Percentiles rank a stretch among this genome's conserved stretches.
Conservation (phyloP, 192 early-diverging fungal genomes). For the Nowakowskiella sp. region DNA sequence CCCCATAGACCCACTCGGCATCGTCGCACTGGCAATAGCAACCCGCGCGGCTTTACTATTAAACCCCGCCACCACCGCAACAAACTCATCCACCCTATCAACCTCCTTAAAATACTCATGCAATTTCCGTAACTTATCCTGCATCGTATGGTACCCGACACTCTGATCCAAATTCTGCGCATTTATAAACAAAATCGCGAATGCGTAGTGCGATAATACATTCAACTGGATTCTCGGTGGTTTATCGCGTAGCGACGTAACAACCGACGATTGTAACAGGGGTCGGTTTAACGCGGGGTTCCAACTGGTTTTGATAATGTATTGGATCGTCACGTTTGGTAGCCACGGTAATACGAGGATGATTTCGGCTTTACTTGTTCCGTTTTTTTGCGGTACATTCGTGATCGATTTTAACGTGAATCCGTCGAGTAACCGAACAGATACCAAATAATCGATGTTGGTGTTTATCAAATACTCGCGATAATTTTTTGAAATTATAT, state of each 20-base stretch:
- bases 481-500: slow-evolving; percentile 37
- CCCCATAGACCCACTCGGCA: too few species aligned
- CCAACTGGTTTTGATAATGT: slow-evolving; percentile 35
- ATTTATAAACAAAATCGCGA: slow-evolving; percentile 42
- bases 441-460: slow-evolving; percentile 21
- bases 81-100: background rate
- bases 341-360: slow-evolving; percentile 35
- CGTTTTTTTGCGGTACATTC: slow-evolving; percentile 1
- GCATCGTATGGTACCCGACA: slow-evolving; percentile 3
- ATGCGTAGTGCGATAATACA: slow-evolving; percentile 39
- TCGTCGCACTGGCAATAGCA: too few species aligned
- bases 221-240: slow-evolving; percentile 36
- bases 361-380: slow-evolving; percentile 31
- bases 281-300: slow-evolving; percentile 4
- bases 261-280: too few species aligned
- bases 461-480: slow-evolving; percentile 23
- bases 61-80: slow-evolving; percentile 3
- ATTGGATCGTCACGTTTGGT: slow-evolving; percentile 39
- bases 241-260: slow-evolving; percentile 10
- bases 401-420: slow-evolving; percentile 30
- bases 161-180: slow-evolving; percentile 26
- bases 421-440: slow-evolving; percentile 35
- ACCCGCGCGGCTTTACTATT: slow-evolving; percentile 10
- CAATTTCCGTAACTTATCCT: slow-evolving; percentile 30
- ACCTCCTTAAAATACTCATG: slow-evolving; percentile 17